Base-by-base conservation (phyloP, 441 rosid genomes). In the Croton laevigatus region DNA sequence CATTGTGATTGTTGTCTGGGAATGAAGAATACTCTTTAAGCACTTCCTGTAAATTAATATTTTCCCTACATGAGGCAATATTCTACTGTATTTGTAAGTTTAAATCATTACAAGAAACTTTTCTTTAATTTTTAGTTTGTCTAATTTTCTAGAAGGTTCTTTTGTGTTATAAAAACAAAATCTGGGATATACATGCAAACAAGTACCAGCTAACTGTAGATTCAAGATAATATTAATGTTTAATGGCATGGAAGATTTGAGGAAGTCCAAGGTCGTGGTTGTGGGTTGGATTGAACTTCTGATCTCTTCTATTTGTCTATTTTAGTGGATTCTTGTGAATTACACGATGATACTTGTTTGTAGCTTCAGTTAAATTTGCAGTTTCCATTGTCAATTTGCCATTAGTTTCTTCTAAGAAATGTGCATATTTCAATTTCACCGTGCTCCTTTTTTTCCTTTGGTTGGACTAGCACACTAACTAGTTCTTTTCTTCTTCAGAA, bases 341-440 rank as follows among this genome's bases (percentile, higher is more conserved):
- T 5, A 40, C 17, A 40, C 23, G 37, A 38, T 42, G 53, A 55
- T n/a, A 23, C 13, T 55, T 3, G 23, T 20, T 22, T 55, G 14
- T 38, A 60, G 48, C 44, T 42, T 62, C 66, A 62, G 12, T 12
- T 38, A 68, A 55, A 16, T 42, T 55, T 44, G 37, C 38, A 68
- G 62, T 68, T 68, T 68, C 36, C 38, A 42, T 12, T 38, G 49
- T 40, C 14, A 55, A 55, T 36, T 23, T 55, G 17, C 27, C 59
- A 23, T 23, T 9, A 55, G 59, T 55, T 55, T 55, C 37, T 11
- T 4, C 8, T 22, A 14, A 22, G 23, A 38, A 55, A 22, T 23
- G 59, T 55, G 59, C 34, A 55, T 55, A 12, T 55, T 53, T 27
- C 32, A 27, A 27, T 27, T 46, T 14, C 22, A 53, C 19, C 0